phyloP scores from a whole-genome alignment of 2,329 filamentous ascomycete species.

The Annulohypoxylon truncatum region DNA sequence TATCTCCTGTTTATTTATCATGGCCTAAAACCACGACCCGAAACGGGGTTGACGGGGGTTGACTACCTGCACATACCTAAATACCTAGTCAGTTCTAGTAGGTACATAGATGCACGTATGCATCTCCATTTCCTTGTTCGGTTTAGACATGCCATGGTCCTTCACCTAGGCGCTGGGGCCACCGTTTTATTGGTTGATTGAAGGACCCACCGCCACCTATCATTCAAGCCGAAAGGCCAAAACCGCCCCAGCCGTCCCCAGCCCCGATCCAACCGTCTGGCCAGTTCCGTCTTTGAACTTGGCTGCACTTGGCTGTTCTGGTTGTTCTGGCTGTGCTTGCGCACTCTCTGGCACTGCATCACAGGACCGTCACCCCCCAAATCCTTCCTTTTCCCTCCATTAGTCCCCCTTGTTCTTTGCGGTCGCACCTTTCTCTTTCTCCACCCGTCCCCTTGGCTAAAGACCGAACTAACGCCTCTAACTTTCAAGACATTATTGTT shows the following conservation, averaged over 20 bases:
- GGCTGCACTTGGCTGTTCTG: neutral
- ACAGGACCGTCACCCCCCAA: slow-evolving; percentile 29
- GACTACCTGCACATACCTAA: too few relatives aligned
- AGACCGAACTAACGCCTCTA: slow-evolving; percentile 31
- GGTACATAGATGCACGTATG: too few relatives aligned
- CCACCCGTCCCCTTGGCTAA: slow-evolving; percentile 30
- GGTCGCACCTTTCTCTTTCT: slow-evolving; percentile 36
- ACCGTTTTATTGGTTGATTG: slow-evolving; percentile 29
- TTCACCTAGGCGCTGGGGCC: slow-evolving; percentile 11
- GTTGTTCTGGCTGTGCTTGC: slow-evolving; percentile 4
- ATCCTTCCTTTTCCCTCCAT: slow-evolving; percentile 16
- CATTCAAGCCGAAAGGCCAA: slow-evolving; percentile 21
- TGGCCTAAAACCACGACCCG: slow-evolving; percentile 32
- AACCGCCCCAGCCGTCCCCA: slow-evolving; percentile 27
- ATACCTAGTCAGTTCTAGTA: neutral
- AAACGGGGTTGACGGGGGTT: slow-evolving; percentile 23
- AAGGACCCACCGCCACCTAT: slow-evolving; percentile 24
- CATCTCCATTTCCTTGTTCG: slow-evolving; percentile 28
- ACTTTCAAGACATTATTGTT: slow-evolving; percentile 27
- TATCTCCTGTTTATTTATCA: slow-evolving; percentile 1
- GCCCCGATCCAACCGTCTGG: slow-evolving; percentile 22
- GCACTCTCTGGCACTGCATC: slow-evolving; percentile 12
- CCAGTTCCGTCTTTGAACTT: slow-evolving; percentile 24
- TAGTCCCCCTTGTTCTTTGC: slow-evolving; percentile 22
- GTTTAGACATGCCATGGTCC: slow-evolving; percentile 16